Evolutionary conservation across 352 stramenopile genomes (phyloP), one percentile per base, ranked within the genome.

Genomic region (Pythium diclinum): DNA sequence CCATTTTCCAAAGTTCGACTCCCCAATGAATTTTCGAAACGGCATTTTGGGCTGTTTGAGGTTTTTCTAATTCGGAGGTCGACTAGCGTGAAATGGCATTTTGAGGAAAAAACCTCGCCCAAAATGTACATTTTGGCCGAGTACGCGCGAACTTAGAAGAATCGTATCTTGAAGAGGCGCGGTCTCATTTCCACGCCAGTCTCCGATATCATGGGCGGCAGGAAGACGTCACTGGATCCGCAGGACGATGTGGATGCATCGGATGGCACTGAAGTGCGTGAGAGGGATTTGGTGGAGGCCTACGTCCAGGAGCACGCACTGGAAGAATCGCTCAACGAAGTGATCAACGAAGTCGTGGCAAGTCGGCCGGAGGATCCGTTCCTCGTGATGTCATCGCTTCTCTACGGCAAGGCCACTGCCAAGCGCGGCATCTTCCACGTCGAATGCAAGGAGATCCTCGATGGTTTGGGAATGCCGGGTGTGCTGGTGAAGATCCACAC

Each of bases 291-390:
- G 32, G 81, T 92, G 14, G 85, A 94, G 65, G 71, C 76, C 7
- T 94, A 94, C 59, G 61, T 94, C 40, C 61, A 74, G 19, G 79
- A 91, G 40, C 83, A 94, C 71, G 70, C 75, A 60, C 73, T 94
- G 13, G 85, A 94, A 64, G 68, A 66, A 32, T 70, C 75, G 9
- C 73, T 94, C 1, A 94, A 91, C 53, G 77, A 89, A 13, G 71
- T 82, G 17, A 74, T 94, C 51, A 94, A 92, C 72, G 70, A 86
- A 49, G 72, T 94, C 38, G 81, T 94, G 25, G 78, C 76, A 13
- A 71, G 70, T 55, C 79, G 83, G 0, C 85, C 85, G 1, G 72
- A 74, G 13, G 85, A 94, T 61, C 85, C 85, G 34, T 85, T 89
- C 61, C 62, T 90, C 28, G 77, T 89, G 65, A 74, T 94, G 49